Base-by-base conservation (phyloP, 345 rosid genomes). In the Bretschneidera sinensis region DNA sequence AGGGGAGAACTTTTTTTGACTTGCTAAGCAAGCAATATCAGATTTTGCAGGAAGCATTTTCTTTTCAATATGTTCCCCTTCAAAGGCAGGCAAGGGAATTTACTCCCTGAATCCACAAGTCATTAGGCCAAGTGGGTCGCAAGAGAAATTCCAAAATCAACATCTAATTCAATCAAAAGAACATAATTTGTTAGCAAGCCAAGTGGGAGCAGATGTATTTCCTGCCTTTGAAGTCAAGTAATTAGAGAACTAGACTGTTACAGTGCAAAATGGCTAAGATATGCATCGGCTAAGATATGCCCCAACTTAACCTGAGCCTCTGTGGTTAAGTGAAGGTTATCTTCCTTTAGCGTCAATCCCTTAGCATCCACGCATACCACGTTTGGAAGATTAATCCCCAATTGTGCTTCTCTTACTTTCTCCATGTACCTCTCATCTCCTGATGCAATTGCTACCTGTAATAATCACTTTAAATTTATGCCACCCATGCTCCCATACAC, bases 241-340 rank as follows among this genome's bases (percentile, higher is more conserved):
- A n/a, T n/a, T n/a, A 39, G 16, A 14, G 45, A 39, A 39, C 9
- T 5, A 39, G 16, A 28, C 33, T 3, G 33, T 8, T 3, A 8
- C 33, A 17, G 62, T 0, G 54, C 49, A 54, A 81, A 76, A 58
- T 78, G 71, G 24, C 67, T 45, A 51, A 84, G 73, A 66, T 84
- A 92, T 1, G 88, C 91, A 24, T 75, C 76, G 2, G 90, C 98
- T 62, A 92, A 66, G 63, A 85, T 75, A n/a, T 59, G 82, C 14
- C 98, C 98, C 35, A 89, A 66, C 72, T 76, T 72, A 19, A 83
- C 91, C 72, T 85, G 88, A 18, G 91, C 80, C 21, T 69, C 78
- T 0, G 97, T 87, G 4, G 94, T 82, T 8, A 89, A 80, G 73
- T 92, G 94, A 65, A 89, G 88, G 55, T 89, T 53, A 62, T 92